Evolutionary conservation across 1,284 basidiomycete genomes (phyloP), one percentile per base, ranked within the genome.

Genomic region (Tylopilus orsonianus): DNA sequence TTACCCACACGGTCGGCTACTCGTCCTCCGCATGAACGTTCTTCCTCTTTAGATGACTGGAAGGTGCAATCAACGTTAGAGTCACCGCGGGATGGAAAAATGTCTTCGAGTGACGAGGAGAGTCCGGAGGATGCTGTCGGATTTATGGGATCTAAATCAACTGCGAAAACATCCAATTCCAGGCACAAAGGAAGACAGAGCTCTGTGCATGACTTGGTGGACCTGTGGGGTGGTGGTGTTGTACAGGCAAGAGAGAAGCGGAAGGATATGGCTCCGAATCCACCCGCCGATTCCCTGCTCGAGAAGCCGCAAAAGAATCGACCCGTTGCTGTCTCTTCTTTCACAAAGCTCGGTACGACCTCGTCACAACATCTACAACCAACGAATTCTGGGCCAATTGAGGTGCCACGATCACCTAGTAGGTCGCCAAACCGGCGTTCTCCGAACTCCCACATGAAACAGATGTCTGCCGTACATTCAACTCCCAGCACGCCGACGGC

Each of bases 141-240:
- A 19, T 65, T 68, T 49, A 58, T 55, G 27, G 60, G 63, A 36
- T 56, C 62, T 38, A 55, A 50, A 41, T 40, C 47, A 10, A 52
- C 13, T 39, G 58, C 66, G 34, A 61, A 57, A 38, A 16, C 45
- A 20, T 47, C 62, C 0, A 55, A 60, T 36, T 59, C 54, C 36
- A 62, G 59, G 30, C 60, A 62, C 27, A 73, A 67, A 52, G 72
- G 77, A 26, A 70, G 86, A 52, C 86, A 90, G 69, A 83, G 80
- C 56, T 90, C 88, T 8, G 87, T 90, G 20, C 85, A 90, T 60
- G 85, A 90, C 58, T 64, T 90, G 45, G 85, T 90, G 29, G 84
- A 86, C 62, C 65, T 90, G 23, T 89, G 83, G 74, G 84, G 85
- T 39, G 85, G 84, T 13, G 73, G 75, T 10, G 51, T 71, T 41